Evolutionary conservation across 331 rosid genomes (phyloP), one percentile per base, ranked within the genome.

Genomic region (Malus hybrid): DNA sequence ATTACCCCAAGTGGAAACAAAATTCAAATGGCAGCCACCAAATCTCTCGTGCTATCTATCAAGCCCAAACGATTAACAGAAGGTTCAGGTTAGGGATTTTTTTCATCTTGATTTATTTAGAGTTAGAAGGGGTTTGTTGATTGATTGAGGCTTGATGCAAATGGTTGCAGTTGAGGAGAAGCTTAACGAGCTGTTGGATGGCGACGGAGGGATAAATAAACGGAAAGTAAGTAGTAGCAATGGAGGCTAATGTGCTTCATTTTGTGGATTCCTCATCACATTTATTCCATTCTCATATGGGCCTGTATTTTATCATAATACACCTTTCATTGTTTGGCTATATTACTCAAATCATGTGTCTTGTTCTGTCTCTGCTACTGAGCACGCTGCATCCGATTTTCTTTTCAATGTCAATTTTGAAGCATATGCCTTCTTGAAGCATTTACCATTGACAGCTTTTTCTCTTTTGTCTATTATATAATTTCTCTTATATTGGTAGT

Each of bases 131-230:
- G 36, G 15, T 69, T 16, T 56, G 67, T 56, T 78, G 48, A 72
- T n/a, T 62, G 75, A 71, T 39, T 75, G 80, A 85, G 73, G 72
- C 70, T 72, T 80, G 42, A 79, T 79, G 60, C 56, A 28, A 57
- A 72, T 80, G 61, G 76, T 83, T 87, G 84, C 93, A 95, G 99
- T 95, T 77, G 96, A 95, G 83, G 98, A 83, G 87, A 95, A 90
- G 83, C 99, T 95, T 82, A 92, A 87, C 28, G 99, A 92, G 83
- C 82, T 95, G 82, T 80, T 95, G 80, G 99, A 95, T 87, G 86
- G 76, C 72, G 91, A 89, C 57, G 99, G 99, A 29, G 99, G 99
- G 74, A 88, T 95, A 76, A 95, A 97, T 88, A 92, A 89, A 80
- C 84, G 98, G 86, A 95, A 90, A 79, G 99, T 92, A 83, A 85